These are phyloP conservation scores for Leccinellum albellum DNA, from an alignment of 768 basidiomycete species.

Conservation along the genomic window DNA sequence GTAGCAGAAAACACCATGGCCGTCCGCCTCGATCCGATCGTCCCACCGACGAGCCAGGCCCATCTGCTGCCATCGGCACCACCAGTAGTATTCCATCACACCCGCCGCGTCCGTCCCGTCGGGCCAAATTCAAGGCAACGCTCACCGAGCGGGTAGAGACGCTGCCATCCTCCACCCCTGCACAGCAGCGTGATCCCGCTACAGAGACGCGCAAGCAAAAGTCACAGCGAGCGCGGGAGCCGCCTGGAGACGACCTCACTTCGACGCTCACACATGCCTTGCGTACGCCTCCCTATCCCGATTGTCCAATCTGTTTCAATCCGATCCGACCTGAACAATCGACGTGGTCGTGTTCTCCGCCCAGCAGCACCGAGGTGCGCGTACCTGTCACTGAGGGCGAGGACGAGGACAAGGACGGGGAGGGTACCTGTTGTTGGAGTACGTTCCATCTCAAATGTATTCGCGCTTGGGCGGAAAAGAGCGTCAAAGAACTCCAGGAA, in stretches of 20 bases:
- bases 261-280: constrained; percentile 66
- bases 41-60: background rate
- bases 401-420: constrained; percentile 16
- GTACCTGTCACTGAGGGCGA: background rate
- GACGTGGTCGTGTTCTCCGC: constrained; percentile 85
- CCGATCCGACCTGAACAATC: constrained; percentile 72
- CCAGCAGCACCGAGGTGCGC: constrained; percentile 7
- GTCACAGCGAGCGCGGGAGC: constrained; percentile 10
- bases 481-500: constrained; percentile 65
- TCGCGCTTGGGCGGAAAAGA: constrained; percentile 81
- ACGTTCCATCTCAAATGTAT: constrained; percentile 92
- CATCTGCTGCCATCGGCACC: background rate
- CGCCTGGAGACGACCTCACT: constrained; percentile 59
- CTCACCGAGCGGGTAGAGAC: constrained; percentile 26
- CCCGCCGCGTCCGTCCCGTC: constrained; percentile 25
- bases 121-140: constrained; percentile 34
- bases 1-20: background rate
- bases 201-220: constrained; percentile 6
- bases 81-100: background rate
- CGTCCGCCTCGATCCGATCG: constrained; percentile 1
- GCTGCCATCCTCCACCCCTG: background rate
- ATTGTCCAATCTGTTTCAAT: constrained; percentile 83
- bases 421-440: constrained; percentile 75
- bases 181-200: background rate
- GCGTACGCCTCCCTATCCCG: constrained; percentile 66